Conservation (phyloP, 768 basidiomycete species). For the Mycena capillaripes region DNA sequence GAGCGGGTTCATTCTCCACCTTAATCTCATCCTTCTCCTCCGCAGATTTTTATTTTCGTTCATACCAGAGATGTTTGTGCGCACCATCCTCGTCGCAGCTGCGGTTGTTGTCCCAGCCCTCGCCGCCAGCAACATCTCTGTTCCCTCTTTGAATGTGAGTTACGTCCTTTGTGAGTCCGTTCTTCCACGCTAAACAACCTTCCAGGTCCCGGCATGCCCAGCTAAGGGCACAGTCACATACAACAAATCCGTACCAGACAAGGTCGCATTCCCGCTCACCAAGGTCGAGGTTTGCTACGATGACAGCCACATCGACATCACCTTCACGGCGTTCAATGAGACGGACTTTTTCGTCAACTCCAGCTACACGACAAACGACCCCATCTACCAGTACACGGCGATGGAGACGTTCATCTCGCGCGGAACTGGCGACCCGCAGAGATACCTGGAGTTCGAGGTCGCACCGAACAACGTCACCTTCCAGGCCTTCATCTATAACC, state of each 20-base stretch:
- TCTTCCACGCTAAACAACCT: neutral
- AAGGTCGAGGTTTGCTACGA: constrained; percentile 34
- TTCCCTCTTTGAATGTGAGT: constrained; percentile 29
- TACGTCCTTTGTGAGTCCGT: neutral
- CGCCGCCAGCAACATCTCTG: constrained; percentile 11
- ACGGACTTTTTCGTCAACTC: constrained; percentile 33
- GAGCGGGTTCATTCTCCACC: neutral
- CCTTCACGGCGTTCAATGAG: constrained; percentile 33
- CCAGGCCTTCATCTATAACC: constrained; percentile 36
- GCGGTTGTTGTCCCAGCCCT: constrained; percentile 4
- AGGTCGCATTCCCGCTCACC: constrained; percentile 25
- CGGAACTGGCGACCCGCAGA: constrained; percentile 18
- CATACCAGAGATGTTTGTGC: constrained; percentile 13
- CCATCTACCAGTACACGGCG: constrained; percentile 30
- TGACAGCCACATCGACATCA: constrained; percentile 22
- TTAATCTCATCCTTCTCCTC: neutral
- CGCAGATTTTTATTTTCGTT: neutral
- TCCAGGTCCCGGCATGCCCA: constrained; percentile 33
- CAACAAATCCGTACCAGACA: constrained; percentile 30
- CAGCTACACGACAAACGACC: constrained; percentile 23
- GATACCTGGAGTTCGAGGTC: constrained; percentile 33
- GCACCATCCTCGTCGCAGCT: constrained; percentile 18
- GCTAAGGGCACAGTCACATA: constrained; percentile 25
- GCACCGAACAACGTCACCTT: constrained; percentile 35
- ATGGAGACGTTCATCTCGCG: constrained; percentile 35